Base-by-base conservation (phyloP, 352 stramenopile species). In the Pythium guiyangense region DNA sequence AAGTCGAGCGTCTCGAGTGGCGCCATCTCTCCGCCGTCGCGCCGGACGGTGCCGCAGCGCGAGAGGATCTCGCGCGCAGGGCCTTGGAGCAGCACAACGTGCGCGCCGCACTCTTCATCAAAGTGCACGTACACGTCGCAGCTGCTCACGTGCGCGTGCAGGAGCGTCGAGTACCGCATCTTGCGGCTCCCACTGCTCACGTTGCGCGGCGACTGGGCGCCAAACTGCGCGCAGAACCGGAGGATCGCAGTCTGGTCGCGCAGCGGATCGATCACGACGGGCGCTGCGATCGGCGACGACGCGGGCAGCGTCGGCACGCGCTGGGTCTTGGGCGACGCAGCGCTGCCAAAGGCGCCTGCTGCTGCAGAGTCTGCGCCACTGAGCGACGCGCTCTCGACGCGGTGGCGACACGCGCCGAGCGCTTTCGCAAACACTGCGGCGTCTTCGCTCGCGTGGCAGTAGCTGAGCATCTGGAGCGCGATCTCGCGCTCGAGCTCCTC, bases 71-170 rank as follows among this genome's bases (percentile, higher is more conserved):
- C 74, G 2, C 69, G 71, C 6, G 69, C 66, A 1, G 74, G 70
- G 1, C 74, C 74, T 48, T 79, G 67, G 0, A 84, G 61, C 0
- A 84, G 52, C 29, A 84, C 74, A 3, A 84, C 71, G 18, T 84
- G 70, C 1, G 70, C 69, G 4, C 71, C 61, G 29, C 70, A 66
- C 44, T 84, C 69, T 49, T 74, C 67, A 27, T 84, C 74, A 54
- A 84, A 84, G 55, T 84, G 74, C 20, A 84, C 74, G 43, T 79
- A 77, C 25, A 84, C 67, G 43, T 81, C 70, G 40, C 74, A 84
- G 5, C 70, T 64, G 42, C 74, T 84, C 35, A 84, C 62, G 20
- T 78, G 67, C 6, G 69, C 67, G 35, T 75, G 66, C 5, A 82
- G 57, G 18, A 73, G 59, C 25, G 74, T 77, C 17, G 74, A 80